Evolutionary conservation across 306 rosid species (phyloP).

Genomic region (Fragaria ananassa): DNA sequence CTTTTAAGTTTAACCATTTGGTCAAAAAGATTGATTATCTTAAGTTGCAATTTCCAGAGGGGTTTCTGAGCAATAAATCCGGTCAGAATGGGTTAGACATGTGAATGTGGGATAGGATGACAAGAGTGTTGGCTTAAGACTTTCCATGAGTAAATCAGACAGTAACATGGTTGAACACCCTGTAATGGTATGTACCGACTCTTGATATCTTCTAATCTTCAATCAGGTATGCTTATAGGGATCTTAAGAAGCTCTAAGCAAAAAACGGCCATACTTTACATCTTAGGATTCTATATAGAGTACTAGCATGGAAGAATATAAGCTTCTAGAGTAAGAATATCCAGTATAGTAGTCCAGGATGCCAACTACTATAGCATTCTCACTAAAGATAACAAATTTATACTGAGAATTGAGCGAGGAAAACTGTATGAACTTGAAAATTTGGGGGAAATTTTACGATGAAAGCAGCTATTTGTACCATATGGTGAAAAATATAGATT

Average conservation of each 20-base stretch:
- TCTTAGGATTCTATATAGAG: not conserved
- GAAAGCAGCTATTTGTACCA: not conserved
- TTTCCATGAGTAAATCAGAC: not conserved
- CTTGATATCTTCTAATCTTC: not conserved
- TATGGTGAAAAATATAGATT: not conserved
- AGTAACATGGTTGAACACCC: not conserved
- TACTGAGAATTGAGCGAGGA: not conserved
- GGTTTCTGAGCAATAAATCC: not conserved
- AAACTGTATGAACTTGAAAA: too few relatives aligned
- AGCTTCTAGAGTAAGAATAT: not conserved
- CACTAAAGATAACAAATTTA: not conserved
- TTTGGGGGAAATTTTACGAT: too few relatives aligned
- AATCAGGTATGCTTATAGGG: not conserved
- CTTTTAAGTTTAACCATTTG: too few relatives aligned
- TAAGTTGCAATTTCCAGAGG: not conserved
- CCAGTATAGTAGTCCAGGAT: not conserved
- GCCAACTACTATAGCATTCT: not conserved
- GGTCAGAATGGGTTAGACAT: not conserved
- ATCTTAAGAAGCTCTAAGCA: not conserved
- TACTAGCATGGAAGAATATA: not conserved
- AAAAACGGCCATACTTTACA: not conserved
- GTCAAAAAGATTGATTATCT: too few relatives aligned
- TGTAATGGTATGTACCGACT: not conserved
- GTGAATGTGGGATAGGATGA: not conserved
- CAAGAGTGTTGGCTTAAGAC: not conserved